phyloP scores from a whole-genome alignment of 139 green algal genomes.

The Picochlorum sp. region DNA sequence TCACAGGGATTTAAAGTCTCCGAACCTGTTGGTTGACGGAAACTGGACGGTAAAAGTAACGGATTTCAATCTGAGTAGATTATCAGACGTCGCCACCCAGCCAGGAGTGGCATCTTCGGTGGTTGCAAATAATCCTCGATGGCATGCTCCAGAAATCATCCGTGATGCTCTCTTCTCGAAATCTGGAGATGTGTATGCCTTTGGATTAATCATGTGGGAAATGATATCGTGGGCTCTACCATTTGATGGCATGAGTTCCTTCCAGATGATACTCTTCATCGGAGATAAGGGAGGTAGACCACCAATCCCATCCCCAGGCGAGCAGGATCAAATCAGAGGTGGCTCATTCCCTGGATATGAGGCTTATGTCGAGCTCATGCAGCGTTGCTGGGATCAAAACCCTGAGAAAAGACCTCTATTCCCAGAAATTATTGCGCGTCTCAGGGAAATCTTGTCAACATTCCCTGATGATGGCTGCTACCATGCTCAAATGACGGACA shows the following conservation, averaged over 20 bases:
- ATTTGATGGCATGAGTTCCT: slow-evolving; percentile 38
- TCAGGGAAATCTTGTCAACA: neutral
- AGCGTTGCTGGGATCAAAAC: slow-evolving; percentile 36
- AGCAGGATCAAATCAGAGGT: slow-evolving; percentile 11
- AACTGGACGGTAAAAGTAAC: slow-evolving; percentile 51
- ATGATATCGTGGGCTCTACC: slow-evolving; percentile 78
- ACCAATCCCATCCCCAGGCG: neutral
- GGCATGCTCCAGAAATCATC: slow-evolving; percentile 51
- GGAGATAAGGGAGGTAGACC: slow-evolving; percentile 17
- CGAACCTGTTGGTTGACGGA: slow-evolving; percentile 55
- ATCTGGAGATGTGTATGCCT: slow-evolving; percentile 28
- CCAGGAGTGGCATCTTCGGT: slow-evolving; percentile 35
- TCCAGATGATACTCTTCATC: slow-evolving; percentile 33
- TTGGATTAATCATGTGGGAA: slow-evolving; percentile 51
- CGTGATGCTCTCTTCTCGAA: slow-evolving; percentile 16
- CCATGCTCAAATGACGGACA: neutral
- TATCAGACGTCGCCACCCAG: slow-evolving; percentile 23
- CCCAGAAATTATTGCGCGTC: slow-evolving; percentile 14
- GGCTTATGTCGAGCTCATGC: slow-evolving; percentile 30
- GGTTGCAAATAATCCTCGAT: slow-evolving; percentile 45
- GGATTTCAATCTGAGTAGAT: slow-evolving; percentile 50
- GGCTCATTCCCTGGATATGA: slow-evolving; percentile 10
- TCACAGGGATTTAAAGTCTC: slow-evolving; percentile 52
- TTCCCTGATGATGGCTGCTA: neutral
- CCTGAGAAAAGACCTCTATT: slow-evolving; percentile 52